Percentiles rank a stretch among this genome's conserved stretches.
Evolutionary conservation across 1,284 basidiomycete species (phyloP).

Genomic region (Ustilago shanxiensis): DNA sequence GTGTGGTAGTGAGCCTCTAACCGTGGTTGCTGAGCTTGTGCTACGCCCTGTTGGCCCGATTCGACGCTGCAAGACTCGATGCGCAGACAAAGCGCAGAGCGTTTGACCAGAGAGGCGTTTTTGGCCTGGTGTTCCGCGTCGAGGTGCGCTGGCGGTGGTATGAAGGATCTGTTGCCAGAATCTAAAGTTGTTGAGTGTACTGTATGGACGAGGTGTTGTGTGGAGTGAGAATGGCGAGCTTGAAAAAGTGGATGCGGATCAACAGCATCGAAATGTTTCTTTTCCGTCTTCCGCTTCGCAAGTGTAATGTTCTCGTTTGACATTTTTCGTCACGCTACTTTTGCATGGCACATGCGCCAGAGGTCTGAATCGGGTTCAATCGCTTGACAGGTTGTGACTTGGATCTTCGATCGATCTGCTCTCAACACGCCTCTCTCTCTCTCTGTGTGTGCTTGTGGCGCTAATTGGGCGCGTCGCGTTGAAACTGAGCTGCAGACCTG

Average conservation of each 20-base stretch:
- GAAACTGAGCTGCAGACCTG: slow-evolving; percentile 21
- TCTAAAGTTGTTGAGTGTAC: not conserved
- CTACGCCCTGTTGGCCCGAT: not conserved
- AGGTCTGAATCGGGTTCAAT: slow-evolving; percentile 21
- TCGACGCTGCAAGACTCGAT: not conserved
- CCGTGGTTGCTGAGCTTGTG: not conserved
- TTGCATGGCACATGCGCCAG: not conserved
- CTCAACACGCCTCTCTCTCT: slow-evolving; percentile 23
- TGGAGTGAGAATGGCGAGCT: not conserved
- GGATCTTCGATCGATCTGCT: slow-evolving; percentile 7
- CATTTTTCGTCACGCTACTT: not conserved
- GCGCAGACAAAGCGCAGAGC: slow-evolving; percentile 3
- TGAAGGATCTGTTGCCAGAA: not conserved
- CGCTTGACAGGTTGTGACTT: not conserved
- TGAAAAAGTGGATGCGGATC: slow-evolving; percentile 22
- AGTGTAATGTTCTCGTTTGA: not conserved
- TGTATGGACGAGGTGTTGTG: not conserved
- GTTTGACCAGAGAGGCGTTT: not conserved
- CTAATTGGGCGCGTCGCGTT: slow-evolving; percentile 43
- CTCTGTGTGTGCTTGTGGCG: slow-evolving; percentile 8
- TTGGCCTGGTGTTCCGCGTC: not conserved
- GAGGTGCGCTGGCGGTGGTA: not conserved
- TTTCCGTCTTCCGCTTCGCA: slow-evolving; percentile 1
- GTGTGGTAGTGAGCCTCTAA: slow-evolving; percentile 8
- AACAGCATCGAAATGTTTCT: slow-evolving; percentile 14